Percentiles rank a stretch among this genome's conserved stretches.
phyloP scores from a whole-genome alignment of 345 rosid genomes.

The Euphorbia lathyris region DNA sequence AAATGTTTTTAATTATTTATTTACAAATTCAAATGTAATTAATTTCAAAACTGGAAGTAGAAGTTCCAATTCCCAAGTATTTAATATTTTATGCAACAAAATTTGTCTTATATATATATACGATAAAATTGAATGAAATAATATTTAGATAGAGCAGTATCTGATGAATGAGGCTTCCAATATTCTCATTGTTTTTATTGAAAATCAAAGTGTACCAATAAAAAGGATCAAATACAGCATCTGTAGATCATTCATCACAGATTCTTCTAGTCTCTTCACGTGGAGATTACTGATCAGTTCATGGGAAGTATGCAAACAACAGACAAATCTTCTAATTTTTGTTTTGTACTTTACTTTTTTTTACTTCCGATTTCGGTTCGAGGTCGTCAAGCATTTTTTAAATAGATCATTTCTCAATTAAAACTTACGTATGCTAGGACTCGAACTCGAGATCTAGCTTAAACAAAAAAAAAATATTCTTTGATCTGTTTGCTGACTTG shows the following conservation, averaged over 20 bases:
- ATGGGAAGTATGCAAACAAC: conserved; percentile 19
- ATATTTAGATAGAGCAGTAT: too few relatives aligned
- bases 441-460: too few relatives aligned
- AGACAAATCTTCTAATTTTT: background rate
- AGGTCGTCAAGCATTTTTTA: too few relatives aligned
- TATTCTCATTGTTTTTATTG: background rate
- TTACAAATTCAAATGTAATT: background rate
- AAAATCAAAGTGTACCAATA: background rate
- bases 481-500: too few relatives aligned
- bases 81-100: background rate
- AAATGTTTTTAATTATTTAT: too few relatives aligned
- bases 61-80: background rate
- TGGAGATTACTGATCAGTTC: conserved; percentile 31
- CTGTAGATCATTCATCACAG: conserved; percentile 8
- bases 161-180: background rate
- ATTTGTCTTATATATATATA: background rate
- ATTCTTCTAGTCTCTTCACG: conserved; percentile 30
- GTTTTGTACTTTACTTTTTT: background rate
- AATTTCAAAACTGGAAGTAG: background rate
- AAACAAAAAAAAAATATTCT: too few relatives aligned
- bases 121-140: too few relatives aligned
- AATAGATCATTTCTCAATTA: too few relatives aligned
- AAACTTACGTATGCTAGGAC: too few relatives aligned
- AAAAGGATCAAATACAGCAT: background rate
- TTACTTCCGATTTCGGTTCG: too few relatives aligned